These are phyloP conservation scores for Ganoderma leucocontextum DNA, from an alignment of 1,284 basidiomycete species.

Conservation along the genomic window DNA sequence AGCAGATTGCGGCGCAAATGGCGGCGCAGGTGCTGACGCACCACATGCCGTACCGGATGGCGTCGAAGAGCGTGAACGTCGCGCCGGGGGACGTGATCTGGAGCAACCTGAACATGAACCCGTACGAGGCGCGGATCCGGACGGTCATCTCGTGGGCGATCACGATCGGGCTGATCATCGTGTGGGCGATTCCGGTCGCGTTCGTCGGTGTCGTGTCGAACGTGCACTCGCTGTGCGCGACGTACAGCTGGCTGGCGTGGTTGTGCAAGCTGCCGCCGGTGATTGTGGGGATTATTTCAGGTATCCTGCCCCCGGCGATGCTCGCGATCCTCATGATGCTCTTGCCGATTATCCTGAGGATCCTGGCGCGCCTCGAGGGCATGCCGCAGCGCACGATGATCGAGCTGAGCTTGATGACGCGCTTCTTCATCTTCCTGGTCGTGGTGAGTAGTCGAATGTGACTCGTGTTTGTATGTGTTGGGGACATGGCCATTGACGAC, in stretches of 20 bases:
- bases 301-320: constrained; percentile 87
- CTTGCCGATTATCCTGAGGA: constrained; percentile 85
- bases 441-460: constrained; percentile 63
- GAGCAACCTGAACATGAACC: constrained; percentile 88
- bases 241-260: constrained; percentile 83
- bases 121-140: constrained; percentile 84
- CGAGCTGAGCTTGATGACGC: constrained; percentile 90
- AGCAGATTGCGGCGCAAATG: constrained; percentile 93
- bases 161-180: constrained; percentile 72
- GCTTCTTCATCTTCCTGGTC: constrained; percentile 94
- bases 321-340: constrained; percentile 93
- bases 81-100: constrained; percentile 91
- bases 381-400: constrained; percentile 84
- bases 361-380: constrained; percentile 83
- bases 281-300: constrained; percentile 88
- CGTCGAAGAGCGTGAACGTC: constrained; percentile 74
- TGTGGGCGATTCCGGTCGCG: constrained; percentile 84
- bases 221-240: constrained; percentile 73
- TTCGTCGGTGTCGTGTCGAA: constrained; percentile 92
- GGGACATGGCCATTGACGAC: neutral
- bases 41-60: constrained; percentile 83
- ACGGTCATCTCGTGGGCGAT: constrained; percentile 64
- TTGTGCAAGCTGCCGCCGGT: constrained; percentile 71
- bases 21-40: constrained; percentile 78
- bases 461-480: neutral